Base-by-base conservation (phyloP, 2,329 filamentous ascomycete genomes). In the Zasmidium cellare region DNA sequence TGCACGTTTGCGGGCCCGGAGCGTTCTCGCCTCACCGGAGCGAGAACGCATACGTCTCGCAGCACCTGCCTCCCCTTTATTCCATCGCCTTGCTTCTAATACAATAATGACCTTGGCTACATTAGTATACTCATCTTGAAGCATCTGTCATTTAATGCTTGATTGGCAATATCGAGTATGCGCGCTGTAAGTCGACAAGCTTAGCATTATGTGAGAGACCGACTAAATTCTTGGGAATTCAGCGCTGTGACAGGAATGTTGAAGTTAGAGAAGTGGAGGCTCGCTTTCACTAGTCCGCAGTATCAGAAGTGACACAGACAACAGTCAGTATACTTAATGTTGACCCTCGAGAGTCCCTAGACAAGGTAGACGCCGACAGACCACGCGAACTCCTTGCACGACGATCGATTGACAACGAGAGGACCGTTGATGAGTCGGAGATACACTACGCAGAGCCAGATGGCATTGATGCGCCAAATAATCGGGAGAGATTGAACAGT, bases 81-180 rank as follows among this genome's bases (percentile, higher is more conserved):
- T n/a, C n/a, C n/a, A n/a, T n/a, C n/a, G n/a, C n/a, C n/a, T n/a
- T n/a, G n/a, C n/a, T n/a, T n/a, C n/a, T n/a, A n/a, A n/a, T n/a
- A n/a, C n/a, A n/a, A n/a, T n/a, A n/a, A n/a, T n/a, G n/a, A n/a
- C n/a, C n/a, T n/a, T n/a, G n/a, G n/a, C n/a, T n/a, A n/a, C n/a
- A n/a, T n/a, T n/a, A n/a, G n/a, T n/a, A n/a, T n/a, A n/a, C n/a
- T n/a, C n/a, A n/a, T n/a, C n/a, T n/a, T 28, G 25, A 41, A 41
- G 35, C 35, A 41, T 41, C 44, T 55, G 20, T 58, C 56, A 3
- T 47, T 35, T 19, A 51, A 58, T 48, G 56, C 52, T 25, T 23
- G 56, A 11, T 58, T 58, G 19, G 52, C 56, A 3, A 58, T 58
- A 19, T 55, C 46, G 46, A 55, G 55, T 22, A 58, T 58, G 56